Evolutionary conservation across 2,329 filamentous ascomycete genomes (phyloP), one percentile per base, ranked within the genome.

Genomic region (Colletotrichum musae): DNA sequence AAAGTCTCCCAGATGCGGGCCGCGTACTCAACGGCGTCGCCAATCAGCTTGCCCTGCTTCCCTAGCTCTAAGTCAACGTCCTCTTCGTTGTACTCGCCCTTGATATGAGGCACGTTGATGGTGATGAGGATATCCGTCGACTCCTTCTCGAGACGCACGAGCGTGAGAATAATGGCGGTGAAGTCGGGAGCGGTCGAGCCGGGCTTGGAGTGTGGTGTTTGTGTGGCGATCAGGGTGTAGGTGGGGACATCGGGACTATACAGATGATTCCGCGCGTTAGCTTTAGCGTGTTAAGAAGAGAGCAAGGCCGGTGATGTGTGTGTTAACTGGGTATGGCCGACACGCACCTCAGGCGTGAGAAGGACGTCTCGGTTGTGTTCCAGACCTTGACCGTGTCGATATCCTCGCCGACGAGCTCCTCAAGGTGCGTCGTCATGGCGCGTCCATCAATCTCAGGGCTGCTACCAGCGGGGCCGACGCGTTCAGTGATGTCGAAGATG

Each of bases 401-500:
- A 71, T 92, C 89, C 0, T 86, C 86, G 71, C 89, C 89, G 45
- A 92, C 89, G 56, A 94, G 84, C 51, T 94, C 92, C 75, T 92
- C 87, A 0, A 93, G 84, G 75, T 93, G 91, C 12, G 87, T 88
- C 3, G 90, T 89, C 76, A 92, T 82, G 24, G 94, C 94, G 52
- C 87, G 88, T 64, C 92, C 91, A 74, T 95, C 90, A 43, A 88
- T 88, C 75, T 90, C 87, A 18, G 89, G 84, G 2, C 84, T 81
- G 50, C 81, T 83, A 36, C 86, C 84, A 5, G 88, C 75, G 15
- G 80, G 78, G 69, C 89, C 88, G 24, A 97, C 91, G 64, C 93
- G 92, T 83, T 98, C 92, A 63, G 93, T 92, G 76, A 98, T 94
- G 76, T 98, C 95, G 80, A 98, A 88, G 74, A 97, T 95, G 78